phyloP scores from a whole-genome alignment of 768 basidiomycete species.

The Boletellus ananiceps region DNA sequence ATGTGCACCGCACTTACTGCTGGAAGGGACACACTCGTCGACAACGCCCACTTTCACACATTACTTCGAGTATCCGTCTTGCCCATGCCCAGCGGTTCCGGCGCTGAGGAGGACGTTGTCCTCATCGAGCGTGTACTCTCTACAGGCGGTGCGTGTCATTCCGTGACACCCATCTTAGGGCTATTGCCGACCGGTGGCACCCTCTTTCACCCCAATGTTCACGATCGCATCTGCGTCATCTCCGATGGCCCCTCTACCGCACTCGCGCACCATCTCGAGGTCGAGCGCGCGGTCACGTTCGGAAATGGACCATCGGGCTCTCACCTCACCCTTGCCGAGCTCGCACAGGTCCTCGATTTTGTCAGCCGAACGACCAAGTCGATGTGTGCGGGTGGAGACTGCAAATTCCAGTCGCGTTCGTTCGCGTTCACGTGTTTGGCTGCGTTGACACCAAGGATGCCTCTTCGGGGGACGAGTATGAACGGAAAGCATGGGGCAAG shows the following conservation, averaged over 20 bases:
- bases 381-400: conserved; percentile 11
- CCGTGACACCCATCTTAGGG: conserved; percentile 1
- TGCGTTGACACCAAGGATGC: conserved; percentile 6
- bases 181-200: neutral
- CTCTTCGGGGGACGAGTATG: neutral
- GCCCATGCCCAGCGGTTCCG: neutral
- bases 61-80: conserved; percentile 3
- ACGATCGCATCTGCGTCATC: conserved; percentile 10
- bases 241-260: neutral
- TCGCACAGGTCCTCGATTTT: conserved; percentile 7
- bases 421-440: conserved; percentile 12
- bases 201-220: conserved; percentile 5
- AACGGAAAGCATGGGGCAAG: neutral
- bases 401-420: conserved; percentile 11
- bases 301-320: neutral
- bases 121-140: conserved; percentile 18
- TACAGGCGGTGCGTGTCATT: neutral
- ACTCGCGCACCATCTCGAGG: conserved; percentile 1
- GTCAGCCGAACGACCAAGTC: conserved; percentile 4
- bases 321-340: conserved; percentile 1
- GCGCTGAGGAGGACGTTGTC: neutral
- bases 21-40: neutral
- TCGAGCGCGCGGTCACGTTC: conserved; percentile 13
- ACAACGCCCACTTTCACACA: conserved; percentile 1
- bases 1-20: conserved; percentile 5